Base-by-base conservation (phyloP, 768 basidiomycete species). In the Leccinum imitatum region DNA sequence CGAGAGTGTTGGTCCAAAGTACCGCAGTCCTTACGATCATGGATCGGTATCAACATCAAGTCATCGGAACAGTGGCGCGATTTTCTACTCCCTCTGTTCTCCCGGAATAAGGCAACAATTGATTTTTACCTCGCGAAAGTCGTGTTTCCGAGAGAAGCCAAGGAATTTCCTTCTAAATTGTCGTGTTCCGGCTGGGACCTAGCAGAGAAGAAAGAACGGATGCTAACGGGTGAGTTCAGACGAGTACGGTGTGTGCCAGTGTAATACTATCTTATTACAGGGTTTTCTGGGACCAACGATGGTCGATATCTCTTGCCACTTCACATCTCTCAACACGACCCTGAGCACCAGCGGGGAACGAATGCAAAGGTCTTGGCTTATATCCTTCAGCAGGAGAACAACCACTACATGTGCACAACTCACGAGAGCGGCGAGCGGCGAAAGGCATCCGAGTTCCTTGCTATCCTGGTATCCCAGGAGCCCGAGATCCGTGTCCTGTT, bases 401-500 rank as follows among this genome's bases (percentile, higher is more conserved):
- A 63, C 48, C n/a, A 63, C 61, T 62, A 70, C 62, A 64, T 58
- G 51, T 65, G 59, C 11, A 51, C 58, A 17, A 46, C 59, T 3
- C 46, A 46, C 30, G 31, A 39, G 10, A 56, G 53, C 10, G 64
- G 72, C 14, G 46, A 53, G 9, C 60, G 71, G 14, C 63, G 56
- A 15, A 60, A 54, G 4, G 53, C 73, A 0, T 7, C 9, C 0
- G 23, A 64, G 10, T 56, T 74, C 59, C 60, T 82, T 21, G 19
- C 65, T 2, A 54, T 71, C 21, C 15, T 85, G 3, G 71, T 74
- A 13, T 21, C 57, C 0, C 74, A 80, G 60, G 54, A 56, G 1
- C 78, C 77, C 3, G 66, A 72, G 19, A 72, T 84, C 25, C 74
- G 73, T 19, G 82, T 84, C 6, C 67, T 85, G 23, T 68, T 85